Conservation (phyloP, 2,329 filamentous ascomycete species). For the Nothopassalora personata region DNA sequence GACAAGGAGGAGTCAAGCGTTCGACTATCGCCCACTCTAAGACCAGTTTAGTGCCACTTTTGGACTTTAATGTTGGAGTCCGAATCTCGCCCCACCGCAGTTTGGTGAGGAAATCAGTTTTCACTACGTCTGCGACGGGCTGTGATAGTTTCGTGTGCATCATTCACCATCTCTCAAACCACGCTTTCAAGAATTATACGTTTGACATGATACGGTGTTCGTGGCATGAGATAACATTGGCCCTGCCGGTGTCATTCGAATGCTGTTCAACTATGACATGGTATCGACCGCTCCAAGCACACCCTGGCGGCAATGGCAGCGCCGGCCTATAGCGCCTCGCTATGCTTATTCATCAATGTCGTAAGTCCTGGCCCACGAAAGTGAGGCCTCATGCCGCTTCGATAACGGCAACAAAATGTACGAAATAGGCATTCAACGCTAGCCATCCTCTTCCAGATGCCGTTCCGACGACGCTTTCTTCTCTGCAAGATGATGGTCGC, state of each 20-base stretch:
- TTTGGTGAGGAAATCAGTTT: too few relatives aligned
- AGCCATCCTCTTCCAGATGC: neutral
- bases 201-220: neutral
- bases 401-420: neutral
- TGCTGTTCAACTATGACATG: neutral
- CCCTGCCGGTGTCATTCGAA: neutral
- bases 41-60: too few relatives aligned
- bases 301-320: neutral
- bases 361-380: neutral
- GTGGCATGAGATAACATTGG: neutral
- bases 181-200: too few relatives aligned
- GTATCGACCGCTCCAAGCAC: neutral
- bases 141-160: too few relatives aligned
- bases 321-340: neutral
- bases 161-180: too few relatives aligned
- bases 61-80: too few relatives aligned
- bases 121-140: too few relatives aligned
- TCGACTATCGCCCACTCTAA: too few relatives aligned
- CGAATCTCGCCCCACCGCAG: too few relatives aligned
- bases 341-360: conserved; percentile 2
- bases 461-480: neutral
- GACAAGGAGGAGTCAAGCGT: too few relatives aligned
- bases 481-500: neutral
- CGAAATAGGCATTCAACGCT: neutral
- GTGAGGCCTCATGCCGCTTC: neutral